Evolutionary conservation across 129 eudicot species (phyloP).

Genomic region (Helianthus tuberosus): DNA sequence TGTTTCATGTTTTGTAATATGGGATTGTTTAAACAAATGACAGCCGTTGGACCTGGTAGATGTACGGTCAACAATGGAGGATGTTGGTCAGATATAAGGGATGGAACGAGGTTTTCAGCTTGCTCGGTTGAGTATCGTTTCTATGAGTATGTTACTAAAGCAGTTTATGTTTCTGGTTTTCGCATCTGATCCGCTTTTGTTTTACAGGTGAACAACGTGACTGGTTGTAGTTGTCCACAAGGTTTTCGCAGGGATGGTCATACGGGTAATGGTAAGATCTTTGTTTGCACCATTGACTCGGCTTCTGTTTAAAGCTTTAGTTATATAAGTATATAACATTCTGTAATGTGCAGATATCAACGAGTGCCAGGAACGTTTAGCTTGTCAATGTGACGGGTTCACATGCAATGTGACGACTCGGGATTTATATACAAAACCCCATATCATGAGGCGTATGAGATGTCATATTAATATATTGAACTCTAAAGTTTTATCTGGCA

Average conservation of each 20-base stretch:
- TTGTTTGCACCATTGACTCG: neutral
- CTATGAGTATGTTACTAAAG: neutral
- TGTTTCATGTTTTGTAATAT: neutral
- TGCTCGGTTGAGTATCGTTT: slow-evolving; percentile 63
- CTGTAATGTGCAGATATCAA: slow-evolving; percentile 46
- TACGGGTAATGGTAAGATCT: slow-evolving; percentile 62
- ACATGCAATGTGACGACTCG: slow-evolving; percentile 41
- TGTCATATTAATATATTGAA: no score
- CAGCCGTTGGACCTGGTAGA: slow-evolving; percentile 94
- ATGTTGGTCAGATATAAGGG: slow-evolving; percentile 78
- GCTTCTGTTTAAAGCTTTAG: slow-evolving; percentile 6
- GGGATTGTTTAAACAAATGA: slow-evolving; percentile 9
- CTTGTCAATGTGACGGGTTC: slow-evolving; percentile 79
- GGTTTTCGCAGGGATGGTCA: slow-evolving; percentile 88
- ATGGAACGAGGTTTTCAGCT: slow-evolving; percentile 70
- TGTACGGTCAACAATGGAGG: slow-evolving; percentile 82
- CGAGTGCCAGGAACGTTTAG: slow-evolving; percentile 69
- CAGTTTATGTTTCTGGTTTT: neutral
- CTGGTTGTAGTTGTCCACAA: slow-evolving; percentile 82
- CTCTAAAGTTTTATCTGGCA: no score
- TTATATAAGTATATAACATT: neutral
- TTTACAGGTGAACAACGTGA: slow-evolving; percentile 54
- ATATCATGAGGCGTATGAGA: no score
- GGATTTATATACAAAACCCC: no score
- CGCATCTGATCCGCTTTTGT: slow-evolving; percentile 2